Conservation (phyloP, 352 stramenopile genomes). For the Phytophthora hybrid region DNA sequence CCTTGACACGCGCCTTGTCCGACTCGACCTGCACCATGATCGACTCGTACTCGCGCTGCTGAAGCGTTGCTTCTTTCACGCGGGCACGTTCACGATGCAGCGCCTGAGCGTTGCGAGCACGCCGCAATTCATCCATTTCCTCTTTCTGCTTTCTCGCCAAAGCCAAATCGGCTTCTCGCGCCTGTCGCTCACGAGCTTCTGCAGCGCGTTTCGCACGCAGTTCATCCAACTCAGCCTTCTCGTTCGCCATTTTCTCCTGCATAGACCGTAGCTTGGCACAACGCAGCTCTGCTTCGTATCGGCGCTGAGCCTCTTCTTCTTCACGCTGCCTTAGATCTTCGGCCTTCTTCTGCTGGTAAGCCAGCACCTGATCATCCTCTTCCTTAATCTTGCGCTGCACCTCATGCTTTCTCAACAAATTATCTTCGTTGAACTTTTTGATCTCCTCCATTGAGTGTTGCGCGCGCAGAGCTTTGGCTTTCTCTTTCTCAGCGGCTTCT, state of each 20-base stretch:
- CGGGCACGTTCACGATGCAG: constrained; percentile 76
- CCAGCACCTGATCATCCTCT: constrained; percentile 73
- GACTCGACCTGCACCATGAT: constrained; percentile 87
- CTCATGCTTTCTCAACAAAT: constrained; percentile 52
- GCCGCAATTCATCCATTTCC: constrained; percentile 82
- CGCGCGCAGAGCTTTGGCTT: constrained; percentile 60
- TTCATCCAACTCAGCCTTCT: constrained; percentile 92
- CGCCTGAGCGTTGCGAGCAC: constrained; percentile 70
- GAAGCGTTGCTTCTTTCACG: constrained; percentile 80
- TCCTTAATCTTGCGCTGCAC: constrained; percentile 85
- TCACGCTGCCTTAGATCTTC: constrained; percentile 70
- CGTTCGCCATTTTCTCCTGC: constrained; percentile 91
- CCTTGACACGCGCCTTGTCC: constrained; percentile 63
- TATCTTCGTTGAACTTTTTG: constrained; percentile 72
- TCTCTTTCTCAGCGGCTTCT: constrained; percentile 81
- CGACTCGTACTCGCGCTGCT: constrained; percentile 91
- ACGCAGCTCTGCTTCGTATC: constrained; percentile 77
- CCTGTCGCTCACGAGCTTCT: constrained; percentile 90
- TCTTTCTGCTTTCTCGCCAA: constrained; percentile 88
- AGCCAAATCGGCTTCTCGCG: constrained; percentile 83
- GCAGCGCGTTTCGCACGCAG: constrained; percentile 90
- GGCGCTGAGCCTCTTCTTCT: constrained; percentile 70
- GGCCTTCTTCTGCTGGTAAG: constrained; percentile 80
- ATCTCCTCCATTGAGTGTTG: constrained; percentile 79
- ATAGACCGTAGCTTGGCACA: constrained; percentile 79